Conservation (phyloP, 106 monocot genomes). For the Dendrobium huoshanense region DNA sequence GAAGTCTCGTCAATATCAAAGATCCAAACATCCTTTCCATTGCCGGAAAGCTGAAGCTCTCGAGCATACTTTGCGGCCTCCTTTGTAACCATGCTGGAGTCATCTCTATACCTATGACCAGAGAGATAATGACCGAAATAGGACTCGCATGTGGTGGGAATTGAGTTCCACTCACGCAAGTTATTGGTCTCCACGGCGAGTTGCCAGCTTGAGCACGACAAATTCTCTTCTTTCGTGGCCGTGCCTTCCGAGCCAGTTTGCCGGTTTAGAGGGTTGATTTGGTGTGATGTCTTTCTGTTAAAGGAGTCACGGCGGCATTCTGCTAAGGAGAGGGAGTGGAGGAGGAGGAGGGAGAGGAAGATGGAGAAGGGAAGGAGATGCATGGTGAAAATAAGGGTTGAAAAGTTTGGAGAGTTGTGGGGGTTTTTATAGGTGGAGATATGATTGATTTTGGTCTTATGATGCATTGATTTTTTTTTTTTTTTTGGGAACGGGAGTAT, state of each 20-base stretch:
- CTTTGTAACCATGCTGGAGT: not conserved
- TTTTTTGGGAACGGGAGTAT: too few relatives aligned
- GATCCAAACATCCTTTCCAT: conserved; percentile 2
- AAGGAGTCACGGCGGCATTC: not conserved
- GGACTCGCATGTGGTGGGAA: not conserved
- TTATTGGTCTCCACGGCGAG: conserved; percentile 9
- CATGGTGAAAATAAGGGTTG: not conserved
- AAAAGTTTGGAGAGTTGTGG: not conserved
- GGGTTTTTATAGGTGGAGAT: not conserved
- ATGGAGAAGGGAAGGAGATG: not conserved
- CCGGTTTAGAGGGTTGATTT: not conserved
- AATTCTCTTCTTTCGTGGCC: too few relatives aligned
- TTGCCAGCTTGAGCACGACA: conserved; percentile 10
- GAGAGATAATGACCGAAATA: conserved; percentile 4
- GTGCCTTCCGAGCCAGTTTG: not conserved
- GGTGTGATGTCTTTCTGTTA: too few relatives aligned
- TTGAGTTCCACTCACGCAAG: not conserved
- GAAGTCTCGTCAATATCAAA: conserved; percentile 17
- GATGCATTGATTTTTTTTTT: too few relatives aligned
- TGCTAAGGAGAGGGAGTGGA: not conserved
- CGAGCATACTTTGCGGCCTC: not conserved
- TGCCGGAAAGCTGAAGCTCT: not conserved
- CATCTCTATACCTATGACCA: not conserved
- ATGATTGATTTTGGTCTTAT: too few relatives aligned
- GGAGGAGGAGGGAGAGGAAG: not conserved